These are phyloP conservation scores for Carex arenaria DNA, from an alignment of 202 grass and related monocot genomes.

Conservation along the genomic window DNA sequence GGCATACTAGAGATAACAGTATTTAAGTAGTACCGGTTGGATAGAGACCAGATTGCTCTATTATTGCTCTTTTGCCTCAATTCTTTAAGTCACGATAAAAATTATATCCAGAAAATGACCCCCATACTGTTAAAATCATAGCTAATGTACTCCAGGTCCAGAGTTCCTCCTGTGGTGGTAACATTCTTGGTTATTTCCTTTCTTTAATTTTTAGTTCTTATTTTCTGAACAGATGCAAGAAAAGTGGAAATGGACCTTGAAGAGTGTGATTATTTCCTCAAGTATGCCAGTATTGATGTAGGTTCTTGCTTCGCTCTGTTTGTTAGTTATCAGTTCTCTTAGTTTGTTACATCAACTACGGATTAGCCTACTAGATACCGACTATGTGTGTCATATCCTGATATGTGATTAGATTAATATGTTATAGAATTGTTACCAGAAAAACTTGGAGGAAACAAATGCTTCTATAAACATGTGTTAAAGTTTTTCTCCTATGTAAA, in stretches of 20 bases:
- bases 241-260: conserved; percentile 56
- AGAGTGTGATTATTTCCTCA: conserved; percentile 38
- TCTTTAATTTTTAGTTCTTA: conserved; percentile 7
- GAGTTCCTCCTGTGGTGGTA: neutral
- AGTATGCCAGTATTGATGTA: conserved; percentile 41
- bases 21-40: neutral
- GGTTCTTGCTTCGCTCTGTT: conserved; percentile 18
- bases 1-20: neutral
- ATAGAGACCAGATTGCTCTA: neutral
- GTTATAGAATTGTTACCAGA: neutral
- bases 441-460: neutral
- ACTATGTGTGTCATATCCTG: neutral
- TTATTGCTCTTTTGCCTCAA: neutral
- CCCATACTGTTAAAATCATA: neutral
- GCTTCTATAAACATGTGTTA: neutral
- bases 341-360: neutral
- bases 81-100: neutral
- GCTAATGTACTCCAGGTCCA: neutral
- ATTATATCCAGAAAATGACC: neutral
- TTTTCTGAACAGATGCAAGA: conserved; percentile 32
- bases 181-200: conserved; percentile 18
- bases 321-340: neutral
- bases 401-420: neutral
- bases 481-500: neutral
- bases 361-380: neutral